Evolutionary conservation across 352 stramenopile species (phyloP).

Genomic region (Phytophthora citricola): DNA sequence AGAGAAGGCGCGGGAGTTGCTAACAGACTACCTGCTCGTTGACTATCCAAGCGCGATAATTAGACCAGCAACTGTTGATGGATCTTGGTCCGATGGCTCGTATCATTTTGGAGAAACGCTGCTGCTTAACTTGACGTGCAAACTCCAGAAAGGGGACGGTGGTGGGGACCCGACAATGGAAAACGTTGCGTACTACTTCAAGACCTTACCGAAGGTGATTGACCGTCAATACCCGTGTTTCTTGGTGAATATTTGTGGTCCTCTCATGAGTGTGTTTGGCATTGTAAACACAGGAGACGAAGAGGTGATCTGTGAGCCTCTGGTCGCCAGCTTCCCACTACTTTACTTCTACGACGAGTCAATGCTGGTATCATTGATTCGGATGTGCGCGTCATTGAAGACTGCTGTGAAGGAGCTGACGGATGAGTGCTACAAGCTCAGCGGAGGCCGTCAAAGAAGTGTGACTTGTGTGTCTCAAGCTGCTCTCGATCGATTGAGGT

Average conservation of each 20-base stretch:
- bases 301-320: slow-evolving; percentile 31
- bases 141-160: slow-evolving; percentile 30
- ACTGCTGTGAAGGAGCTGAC: slow-evolving; percentile 24
- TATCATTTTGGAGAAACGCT: slow-evolving; percentile 12
- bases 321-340: slow-evolving; percentile 29
- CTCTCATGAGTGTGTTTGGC: slow-evolving; percentile 32
- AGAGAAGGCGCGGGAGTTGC: slow-evolving; percentile 24
- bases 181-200: slow-evolving; percentile 33
- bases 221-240: slow-evolving; percentile 34
- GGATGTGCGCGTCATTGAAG: slow-evolving; percentile 31
- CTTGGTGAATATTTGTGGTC: slow-evolving; percentile 34
- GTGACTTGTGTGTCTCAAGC: background rate
- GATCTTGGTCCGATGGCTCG: slow-evolving; percentile 24
- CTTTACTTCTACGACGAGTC: slow-evolving; percentile 31
- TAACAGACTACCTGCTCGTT: slow-evolving; percentile 20
- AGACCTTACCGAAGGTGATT: slow-evolving; percentile 25
- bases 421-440: slow-evolving; percentile 12
- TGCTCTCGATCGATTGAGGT: slow-evolving; percentile 23
- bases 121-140: slow-evolving; percentile 30
- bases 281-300: slow-evolving; percentile 31
- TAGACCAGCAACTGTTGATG: slow-evolving; percentile 8
- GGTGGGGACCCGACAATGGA: slow-evolving; percentile 32
- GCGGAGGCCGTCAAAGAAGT: background rate
- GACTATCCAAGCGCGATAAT: slow-evolving; percentile 3
- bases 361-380: slow-evolving; percentile 23